Evolutionary conservation across 768 basidiomycete genomes (phyloP).

Genomic region (Daedaleopsis nitida): DNA sequence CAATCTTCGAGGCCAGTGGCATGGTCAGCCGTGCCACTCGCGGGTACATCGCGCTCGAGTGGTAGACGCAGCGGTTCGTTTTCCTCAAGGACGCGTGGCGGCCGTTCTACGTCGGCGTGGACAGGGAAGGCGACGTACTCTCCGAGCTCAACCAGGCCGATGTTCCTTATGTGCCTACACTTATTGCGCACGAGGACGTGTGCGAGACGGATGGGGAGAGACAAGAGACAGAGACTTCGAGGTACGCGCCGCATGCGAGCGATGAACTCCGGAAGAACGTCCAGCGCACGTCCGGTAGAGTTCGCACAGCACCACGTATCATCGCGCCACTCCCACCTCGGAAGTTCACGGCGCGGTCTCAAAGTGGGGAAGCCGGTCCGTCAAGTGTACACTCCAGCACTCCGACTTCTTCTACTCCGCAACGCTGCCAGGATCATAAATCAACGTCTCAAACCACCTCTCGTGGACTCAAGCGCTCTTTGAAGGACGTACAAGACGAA

Average conservation of each 20-base stretch:
- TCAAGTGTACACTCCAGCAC: too few relatives aligned
- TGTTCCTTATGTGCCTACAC: neutral
- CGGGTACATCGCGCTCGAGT: slow-evolving; percentile 17
- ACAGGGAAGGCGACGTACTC: slow-evolving; percentile 1
- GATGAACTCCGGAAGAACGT: too few relatives aligned
- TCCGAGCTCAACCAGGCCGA: neutral
- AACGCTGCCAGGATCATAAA: too few relatives aligned
- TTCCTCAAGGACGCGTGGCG: slow-evolving; percentile 21
- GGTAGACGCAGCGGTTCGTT: slow-evolving; percentile 3
- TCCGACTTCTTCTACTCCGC: too few relatives aligned
- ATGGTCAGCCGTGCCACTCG: slow-evolving; percentile 7
- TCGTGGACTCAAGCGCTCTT: neutral
- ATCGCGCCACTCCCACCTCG: neutral
- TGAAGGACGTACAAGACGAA: neutral
- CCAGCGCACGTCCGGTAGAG: too few relatives aligned
- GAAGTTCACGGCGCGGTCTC: too few relatives aligned
- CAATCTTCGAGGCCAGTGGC: neutral
- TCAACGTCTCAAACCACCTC: too few relatives aligned
- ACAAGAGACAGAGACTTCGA: neutral
- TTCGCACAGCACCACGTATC: too few relatives aligned
- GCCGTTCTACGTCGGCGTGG: neutral
- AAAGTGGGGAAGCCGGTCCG: too few relatives aligned
- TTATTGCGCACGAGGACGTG: neutral
- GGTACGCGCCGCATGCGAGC: too few relatives aligned
- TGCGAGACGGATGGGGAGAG: neutral